Conservation (phyloP, 2,329 filamentous ascomycete genomes). For the Xylogone sp. region DNA sequence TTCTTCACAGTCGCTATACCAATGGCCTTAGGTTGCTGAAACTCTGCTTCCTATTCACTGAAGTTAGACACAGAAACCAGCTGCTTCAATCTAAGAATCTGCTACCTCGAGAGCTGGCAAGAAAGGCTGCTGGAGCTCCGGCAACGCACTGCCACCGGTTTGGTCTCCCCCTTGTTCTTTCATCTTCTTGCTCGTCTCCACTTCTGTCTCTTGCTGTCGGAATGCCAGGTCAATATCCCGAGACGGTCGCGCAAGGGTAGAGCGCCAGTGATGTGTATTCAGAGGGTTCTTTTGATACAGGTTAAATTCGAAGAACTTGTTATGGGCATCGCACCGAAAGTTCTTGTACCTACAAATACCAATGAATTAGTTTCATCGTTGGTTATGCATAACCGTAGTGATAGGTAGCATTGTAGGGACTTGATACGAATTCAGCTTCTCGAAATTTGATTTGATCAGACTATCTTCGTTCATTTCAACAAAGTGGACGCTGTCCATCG, state of each 20-base stretch:
- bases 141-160: too few species aligned
- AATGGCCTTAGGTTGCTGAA: too few species aligned
- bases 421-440: slow-evolving; percentile 44
- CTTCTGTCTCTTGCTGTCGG: too few species aligned
- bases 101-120: too few species aligned
- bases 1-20: too few species aligned
- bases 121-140: too few species aligned
- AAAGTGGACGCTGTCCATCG: slow-evolving; percentile 18
- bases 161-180: too few species aligned
- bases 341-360: slow-evolving; percentile 40
- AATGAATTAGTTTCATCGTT: not conserved
- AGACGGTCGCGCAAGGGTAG: slow-evolving; percentile 37
- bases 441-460: slow-evolving; percentile 37
- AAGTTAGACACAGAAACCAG: too few species aligned
- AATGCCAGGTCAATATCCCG: slow-evolving; percentile 37
- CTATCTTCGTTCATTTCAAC: slow-evolving; percentile 32
- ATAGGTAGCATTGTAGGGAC: too few species aligned
- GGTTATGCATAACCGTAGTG: slow-evolving; percentile 6
- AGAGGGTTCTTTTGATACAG: slow-evolving; percentile 44
- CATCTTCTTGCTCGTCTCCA: too few species aligned
- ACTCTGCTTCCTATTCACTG: too few species aligned
- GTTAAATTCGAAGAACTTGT: slow-evolving; percentile 46
- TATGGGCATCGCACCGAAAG: slow-evolving; percentile 37
- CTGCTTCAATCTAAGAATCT: too few species aligned
- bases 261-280: slow-evolving; percentile 42